Conservation (phyloP, 176 grass and related monocot species). For the Oryza rufipogon region DNA sequence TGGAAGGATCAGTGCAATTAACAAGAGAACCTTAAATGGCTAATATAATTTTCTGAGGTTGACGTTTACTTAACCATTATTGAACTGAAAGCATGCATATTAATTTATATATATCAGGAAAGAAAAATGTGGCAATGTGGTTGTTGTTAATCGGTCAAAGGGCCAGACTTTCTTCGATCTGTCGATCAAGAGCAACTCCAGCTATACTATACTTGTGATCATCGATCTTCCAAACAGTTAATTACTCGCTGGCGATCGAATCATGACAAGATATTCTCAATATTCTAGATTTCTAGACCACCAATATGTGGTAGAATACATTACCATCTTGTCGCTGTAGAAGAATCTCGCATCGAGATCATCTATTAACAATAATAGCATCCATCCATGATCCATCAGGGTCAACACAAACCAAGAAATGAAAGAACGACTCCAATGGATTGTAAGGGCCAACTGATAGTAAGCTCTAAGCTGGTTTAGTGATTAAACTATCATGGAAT, state of each 20-base stretch:
- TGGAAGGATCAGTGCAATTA: conserved; percentile 27
- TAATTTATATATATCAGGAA: background rate
- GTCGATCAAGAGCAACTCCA: background rate
- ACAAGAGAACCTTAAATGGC: conserved; percentile 5
- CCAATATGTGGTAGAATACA: conserved; percentile 26
- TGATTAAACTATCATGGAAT: conserved; percentile 23
- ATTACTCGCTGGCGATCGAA: conserved; percentile 29
- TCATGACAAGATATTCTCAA: conserved; percentile 44
- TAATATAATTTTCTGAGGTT: conserved; percentile 6
- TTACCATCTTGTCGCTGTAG: conserved; percentile 35
- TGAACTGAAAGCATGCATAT: background rate
- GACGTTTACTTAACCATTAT: conserved; percentile 14
- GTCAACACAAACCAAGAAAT: conserved; percentile 22
- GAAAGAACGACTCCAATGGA: conserved; percentile 23
- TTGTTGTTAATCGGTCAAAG: conserved; percentile 27
- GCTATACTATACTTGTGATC: background rate
- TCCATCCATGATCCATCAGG: background rate
- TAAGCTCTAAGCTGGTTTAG: background rate
- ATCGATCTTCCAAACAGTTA: background rate
- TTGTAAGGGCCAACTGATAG: conserved; percentile 28
- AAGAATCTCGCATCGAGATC: conserved; percentile 57
- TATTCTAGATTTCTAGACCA: conserved; percentile 38
- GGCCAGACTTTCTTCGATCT: conserved; percentile 17
- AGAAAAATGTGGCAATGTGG: conserved; percentile 8
- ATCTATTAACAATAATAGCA: conserved; percentile 29